A percentile compares a stretch with the other conserved stretches of the same genome.
Evolutionary conservation across 768 basidiomycete species (phyloP).

Genomic region (Suillus clintonianus): DNA sequence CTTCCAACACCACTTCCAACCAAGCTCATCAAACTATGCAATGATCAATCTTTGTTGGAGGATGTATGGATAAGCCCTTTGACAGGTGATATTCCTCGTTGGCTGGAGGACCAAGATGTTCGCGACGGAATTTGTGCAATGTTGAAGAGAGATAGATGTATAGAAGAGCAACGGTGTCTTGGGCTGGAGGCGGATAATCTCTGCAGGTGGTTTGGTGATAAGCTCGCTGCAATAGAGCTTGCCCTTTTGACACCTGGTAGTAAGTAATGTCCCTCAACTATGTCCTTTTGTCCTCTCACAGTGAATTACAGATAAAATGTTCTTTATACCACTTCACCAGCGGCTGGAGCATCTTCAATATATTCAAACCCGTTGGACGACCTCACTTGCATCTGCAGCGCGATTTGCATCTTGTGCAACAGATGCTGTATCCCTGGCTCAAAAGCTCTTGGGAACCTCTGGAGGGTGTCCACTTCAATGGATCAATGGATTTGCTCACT

Average conservation of each 20-base stretch:
- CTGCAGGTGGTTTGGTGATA: constrained; percentile 8
- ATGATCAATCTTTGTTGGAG: constrained; percentile 28
- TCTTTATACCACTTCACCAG: constrained; percentile 1
- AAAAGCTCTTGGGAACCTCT: background rate
- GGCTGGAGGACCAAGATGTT: constrained; percentile 9
- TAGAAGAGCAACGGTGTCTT: constrained; percentile 8
- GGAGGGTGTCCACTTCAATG: background rate
- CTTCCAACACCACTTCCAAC: constrained; percentile 33
- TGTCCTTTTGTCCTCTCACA: background rate
- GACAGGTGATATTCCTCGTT: constrained; percentile 10
- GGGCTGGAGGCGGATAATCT: constrained; percentile 10
- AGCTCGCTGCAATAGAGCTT: constrained; percentile 24
- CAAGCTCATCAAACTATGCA: constrained; percentile 13
- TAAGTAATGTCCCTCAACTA: background rate
- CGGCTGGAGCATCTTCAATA: constrained; percentile 9
- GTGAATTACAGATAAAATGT: background rate
- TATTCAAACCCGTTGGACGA: constrained; percentile 19
- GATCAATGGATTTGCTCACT: background rate
- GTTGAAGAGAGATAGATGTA: constrained; percentile 11
- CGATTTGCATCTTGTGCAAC: background rate
- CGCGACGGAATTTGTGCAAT: constrained; percentile 9
- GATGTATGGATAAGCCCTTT: constrained; percentile 35
- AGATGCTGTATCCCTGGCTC: background rate
- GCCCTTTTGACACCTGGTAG: constrained; percentile 7
- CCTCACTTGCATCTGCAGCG: background rate